A percentile compares a stretch with the other conserved stretches of the same genome.
Conservation (phyloP, 129 eudicot species). For the Pseudognaphalium luteoalbum region DNA sequence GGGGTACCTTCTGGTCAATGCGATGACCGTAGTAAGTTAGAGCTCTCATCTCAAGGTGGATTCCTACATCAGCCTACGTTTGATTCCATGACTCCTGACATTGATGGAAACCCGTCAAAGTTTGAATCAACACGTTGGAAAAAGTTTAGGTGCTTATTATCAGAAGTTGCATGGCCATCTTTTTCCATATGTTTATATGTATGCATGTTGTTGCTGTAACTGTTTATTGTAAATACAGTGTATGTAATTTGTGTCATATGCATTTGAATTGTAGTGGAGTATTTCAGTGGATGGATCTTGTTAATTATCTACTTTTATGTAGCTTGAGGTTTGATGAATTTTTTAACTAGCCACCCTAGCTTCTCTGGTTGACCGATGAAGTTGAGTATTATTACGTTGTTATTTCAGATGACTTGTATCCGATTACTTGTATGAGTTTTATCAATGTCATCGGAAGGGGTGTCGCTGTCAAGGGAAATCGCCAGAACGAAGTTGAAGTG, state of each 20-base stretch:
- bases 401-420: conserved; percentile 90
- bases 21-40: conserved; percentile 31
- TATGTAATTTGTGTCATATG: too few relatives aligned
- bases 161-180: conserved; percentile 76
- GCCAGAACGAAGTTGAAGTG: too few relatives aligned
- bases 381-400: conserved; percentile 19
- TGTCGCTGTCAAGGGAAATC: too few relatives aligned
- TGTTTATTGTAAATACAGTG: too few relatives aligned
- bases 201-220: neutral
- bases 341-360: neutral
- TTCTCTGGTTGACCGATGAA: conserved; percentile 4
- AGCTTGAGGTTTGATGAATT: conserved; percentile 14
- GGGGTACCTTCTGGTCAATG: conserved; percentile 45
- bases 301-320: conserved; percentile 4
- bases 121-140: conserved; percentile 52
- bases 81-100: conserved; percentile 36
- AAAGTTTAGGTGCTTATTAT: conserved; percentile 57
- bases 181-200: conserved; percentile 62
- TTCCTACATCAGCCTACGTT: conserved; percentile 65
- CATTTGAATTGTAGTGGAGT: neutral
- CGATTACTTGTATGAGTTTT: conserved; percentile 87
- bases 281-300: neutral
- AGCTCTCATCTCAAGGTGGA: conserved; percentile 80
- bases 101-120: conserved; percentile 32
- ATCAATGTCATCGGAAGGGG: too few relatives aligned